Conservation (phyloP, 768 basidiomycete genomes). For the Termitomyces eurrhizus region DNA sequence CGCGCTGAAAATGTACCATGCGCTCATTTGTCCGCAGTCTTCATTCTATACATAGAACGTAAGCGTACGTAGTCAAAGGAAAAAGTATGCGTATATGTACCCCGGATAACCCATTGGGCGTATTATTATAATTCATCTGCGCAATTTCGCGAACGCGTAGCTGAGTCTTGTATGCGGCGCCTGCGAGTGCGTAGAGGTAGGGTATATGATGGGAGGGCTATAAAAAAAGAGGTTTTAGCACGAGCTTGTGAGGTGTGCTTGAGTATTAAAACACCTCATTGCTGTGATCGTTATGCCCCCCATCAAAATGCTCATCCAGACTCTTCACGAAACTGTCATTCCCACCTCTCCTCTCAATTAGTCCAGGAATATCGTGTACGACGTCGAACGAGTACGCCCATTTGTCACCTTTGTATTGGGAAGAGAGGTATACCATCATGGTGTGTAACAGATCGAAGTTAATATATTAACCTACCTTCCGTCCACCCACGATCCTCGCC, state of each 20-base stretch:
- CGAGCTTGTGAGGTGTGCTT: not conserved
- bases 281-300: conserved; percentile 76
- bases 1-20: conserved; percentile 82
- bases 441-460: not conserved
- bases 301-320: conserved; percentile 53
- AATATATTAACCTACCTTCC: conserved; percentile 46
- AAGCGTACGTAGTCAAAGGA: not conserved
- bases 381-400: conserved; percentile 78
- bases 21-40: conserved; percentile 89
- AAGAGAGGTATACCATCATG: no score
- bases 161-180: conserved; percentile 68
- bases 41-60: conserved; percentile 53
- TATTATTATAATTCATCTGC: conserved; percentile 57
- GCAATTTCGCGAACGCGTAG: conserved; percentile 69
- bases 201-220: conserved; percentile 87
- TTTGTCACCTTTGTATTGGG: conserved; percentile 33
- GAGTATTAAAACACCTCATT: conserved; percentile 52
- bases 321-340: conserved; percentile 60
- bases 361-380: conserved; percentile 61
- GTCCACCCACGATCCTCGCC: conserved; percentile 76
- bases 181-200: conserved; percentile 73
- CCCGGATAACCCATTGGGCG: conserved; percentile 67
- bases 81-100: conserved; percentile 31
- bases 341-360: conserved; percentile 65
- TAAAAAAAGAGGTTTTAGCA: not conserved